These are phyloP conservation scores for Leishmania braziliensis DNA, from an alignment of 208 protist genomes.

Conservation along the genomic window DNA sequence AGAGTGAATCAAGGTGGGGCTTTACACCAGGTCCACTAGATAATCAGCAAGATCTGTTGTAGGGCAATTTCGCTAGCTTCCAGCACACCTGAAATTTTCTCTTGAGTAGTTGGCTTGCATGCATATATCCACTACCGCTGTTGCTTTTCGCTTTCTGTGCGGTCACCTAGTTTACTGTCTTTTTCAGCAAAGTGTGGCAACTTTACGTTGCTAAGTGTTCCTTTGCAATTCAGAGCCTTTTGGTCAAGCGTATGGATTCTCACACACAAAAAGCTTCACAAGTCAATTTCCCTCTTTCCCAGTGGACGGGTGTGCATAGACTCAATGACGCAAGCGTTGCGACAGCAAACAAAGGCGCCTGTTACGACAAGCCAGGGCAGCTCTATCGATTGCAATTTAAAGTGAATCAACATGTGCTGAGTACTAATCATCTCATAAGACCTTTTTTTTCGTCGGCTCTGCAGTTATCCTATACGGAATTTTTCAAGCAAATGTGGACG, in stretches of 20 bases:
- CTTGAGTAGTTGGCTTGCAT: neutral
- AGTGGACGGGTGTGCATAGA: too few relatives aligned
- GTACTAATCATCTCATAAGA: neutral
- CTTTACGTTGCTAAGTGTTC: neutral
- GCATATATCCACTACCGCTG: neutral
- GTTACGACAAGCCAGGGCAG: neutral
- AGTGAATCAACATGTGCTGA: neutral
- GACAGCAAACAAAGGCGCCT: too few relatives aligned
- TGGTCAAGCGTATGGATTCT: neutral
- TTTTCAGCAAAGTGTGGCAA: neutral
- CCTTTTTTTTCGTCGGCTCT: neutral
- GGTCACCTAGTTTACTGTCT: neutral
- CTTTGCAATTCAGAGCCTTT: too few relatives aligned
- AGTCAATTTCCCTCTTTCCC: neutral
- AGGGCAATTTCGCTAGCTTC: neutral
- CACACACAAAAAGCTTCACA: neutral
- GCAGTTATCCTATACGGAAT: neutral
- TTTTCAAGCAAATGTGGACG: neutral
- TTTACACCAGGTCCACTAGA: conserved; percentile 17
- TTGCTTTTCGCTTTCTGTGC: neutral
- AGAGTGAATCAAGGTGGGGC: conserved; percentile 8
- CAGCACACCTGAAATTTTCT: neutral
- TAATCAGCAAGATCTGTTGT: neutral
- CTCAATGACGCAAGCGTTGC: neutral
- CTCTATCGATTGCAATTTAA: neutral